Evolutionary conservation across 2,329 filamentous ascomycete genomes (phyloP), one percentile per base, ranked within the genome.

Genomic region (Curvularia hawaiiensis): DNA sequence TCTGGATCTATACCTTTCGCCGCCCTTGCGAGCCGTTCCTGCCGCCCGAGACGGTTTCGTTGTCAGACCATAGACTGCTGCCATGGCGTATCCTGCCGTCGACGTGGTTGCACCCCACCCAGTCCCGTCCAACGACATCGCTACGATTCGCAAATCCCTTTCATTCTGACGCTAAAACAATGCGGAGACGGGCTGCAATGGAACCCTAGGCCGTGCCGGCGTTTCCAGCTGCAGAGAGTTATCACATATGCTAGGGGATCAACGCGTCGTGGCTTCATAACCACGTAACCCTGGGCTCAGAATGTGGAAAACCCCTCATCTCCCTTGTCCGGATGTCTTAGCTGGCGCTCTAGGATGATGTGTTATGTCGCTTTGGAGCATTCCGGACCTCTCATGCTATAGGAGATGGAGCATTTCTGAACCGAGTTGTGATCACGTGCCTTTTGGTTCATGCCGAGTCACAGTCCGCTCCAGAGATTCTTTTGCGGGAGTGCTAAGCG

Each of bases 241-340:
- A 77, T 76, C 75, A 77, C 74, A 76, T 72, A 61, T 74, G 65
- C 71, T 74, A 74, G 70, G 71, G 67, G 73, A 73, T 75, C 67
- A 71, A 69, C 65, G 67, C 65, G 63, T 77, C 75, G 79, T 81
- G 78, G 79, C 78, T 77, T 74, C 71, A 58, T 73, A 64, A 77
- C 76, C 74, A 75, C 77, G 75, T 78, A 76, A 77, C 77, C 68
- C 73, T 69, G 72, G 76, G 68, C 66, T 61, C 54, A 66, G 61
- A 59, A 66, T 50, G 66, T 63, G 64, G 63, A 63, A 73, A 76
- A 75, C 77, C 64, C 72, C 75, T 77, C 75, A 77, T 65, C 43
- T 64, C 65, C 74, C 70, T 72, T 74, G 73, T 72, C 66, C 46
- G 58, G 59, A 60, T 68, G 73, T 72, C 67, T 73, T 74, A 73